Evolutionary conservation across 805 yeast species (phyloP), one percentile per base, ranked within the genome.

Genomic region (Scheffersomyces coipomensis): DNA sequence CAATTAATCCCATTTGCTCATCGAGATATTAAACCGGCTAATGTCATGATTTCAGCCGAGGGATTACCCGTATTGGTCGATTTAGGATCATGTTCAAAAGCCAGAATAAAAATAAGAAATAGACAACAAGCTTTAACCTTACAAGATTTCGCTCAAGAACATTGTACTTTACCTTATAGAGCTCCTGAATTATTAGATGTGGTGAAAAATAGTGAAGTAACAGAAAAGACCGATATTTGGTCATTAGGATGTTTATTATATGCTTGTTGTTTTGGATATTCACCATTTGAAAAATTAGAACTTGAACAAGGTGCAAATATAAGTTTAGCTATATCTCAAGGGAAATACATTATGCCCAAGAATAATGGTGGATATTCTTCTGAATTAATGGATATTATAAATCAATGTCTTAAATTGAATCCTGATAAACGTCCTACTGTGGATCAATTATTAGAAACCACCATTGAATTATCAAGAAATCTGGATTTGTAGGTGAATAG

Each of bases 131-230:
- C 96, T 0, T 65, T 87, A 22, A 76, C 83, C 12, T 62, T 88
- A 27, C 91, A 88, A 46, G 97, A 90, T 49, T 68, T 79, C 46
- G 89, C 90, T 12, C 86, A 81, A 42, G 93, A 85, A 52, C 88
- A 86, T 57, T 87, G 96, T 53, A 85, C 96, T 1, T 62, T 88
- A 38, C 88, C 95, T 1, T 91, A 85, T 58, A 68, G 95, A 29
- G 96, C 97, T 0, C 98, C 98, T 0, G 98, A 90, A 55, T 68
- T 91, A 33, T 64, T 90, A 42, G 91, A 88, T 53, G 84, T 88
- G 27, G 78, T 78, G 32, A 75, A 87, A 1, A 83, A 84, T 30
- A 60, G 77, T n/a, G 61, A 61, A 5, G 70, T 90, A 33, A 80
- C 81, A 45, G 95, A 87, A 52, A 76, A 77, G 43, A 81, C 85